Percentiles rank a stretch among this genome's conserved stretches.
Evolutionary conservation across 495 filamentous ascomycete species (phyloP).

Genomic region (Talaromyces borbonicus): DNA sequence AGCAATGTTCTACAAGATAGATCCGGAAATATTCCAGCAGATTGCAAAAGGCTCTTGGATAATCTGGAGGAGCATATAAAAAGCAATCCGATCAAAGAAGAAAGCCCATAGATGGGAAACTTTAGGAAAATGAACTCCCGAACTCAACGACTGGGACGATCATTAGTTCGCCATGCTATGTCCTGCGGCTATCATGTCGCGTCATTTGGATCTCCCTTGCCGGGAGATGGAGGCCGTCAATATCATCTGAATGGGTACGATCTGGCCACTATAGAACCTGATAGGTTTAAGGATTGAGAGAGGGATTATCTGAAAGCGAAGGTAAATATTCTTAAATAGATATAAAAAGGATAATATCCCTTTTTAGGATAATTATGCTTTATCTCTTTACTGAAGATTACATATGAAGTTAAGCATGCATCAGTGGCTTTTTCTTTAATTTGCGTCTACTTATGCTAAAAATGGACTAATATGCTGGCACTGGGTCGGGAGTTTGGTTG

Average conservation of each 20-base stretch:
- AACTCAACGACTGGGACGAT: too few species aligned
- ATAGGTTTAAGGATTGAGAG: slow-evolving; percentile 46
- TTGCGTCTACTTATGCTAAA: neutral
- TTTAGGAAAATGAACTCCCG: too few species aligned
- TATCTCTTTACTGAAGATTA: neutral
- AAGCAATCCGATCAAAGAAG: too few species aligned
- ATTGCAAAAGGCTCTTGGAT: too few species aligned
- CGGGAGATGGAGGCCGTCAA: slow-evolving; percentile 48
- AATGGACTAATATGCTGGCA: neutral
- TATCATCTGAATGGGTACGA: slow-evolving; percentile 50
- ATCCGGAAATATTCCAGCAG: too few species aligned
- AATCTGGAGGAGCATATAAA: too few species aligned
- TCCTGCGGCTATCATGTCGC: slow-evolving; percentile 41
- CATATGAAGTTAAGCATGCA: neutral
- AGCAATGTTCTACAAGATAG: too few species aligned
- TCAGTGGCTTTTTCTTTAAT: neutral
- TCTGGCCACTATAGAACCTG: slow-evolving; percentile 49
- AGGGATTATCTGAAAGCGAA: slow-evolving; percentile 34
- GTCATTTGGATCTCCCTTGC: slow-evolving; percentile 48
- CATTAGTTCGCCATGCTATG: slow-evolving; percentile 18
- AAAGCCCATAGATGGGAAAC: too few species aligned
- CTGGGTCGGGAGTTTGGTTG: neutral
- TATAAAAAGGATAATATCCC: slow-evolving; percentile 44
- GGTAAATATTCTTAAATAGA: slow-evolving; percentile 23
- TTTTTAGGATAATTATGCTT: neutral